Percentiles rank a stretch among this genome's conserved stretches.
phyloP scores from a whole-genome alignment of 495 filamentous ascomycete genomes.

The Bathelium albidoporum region DNA sequence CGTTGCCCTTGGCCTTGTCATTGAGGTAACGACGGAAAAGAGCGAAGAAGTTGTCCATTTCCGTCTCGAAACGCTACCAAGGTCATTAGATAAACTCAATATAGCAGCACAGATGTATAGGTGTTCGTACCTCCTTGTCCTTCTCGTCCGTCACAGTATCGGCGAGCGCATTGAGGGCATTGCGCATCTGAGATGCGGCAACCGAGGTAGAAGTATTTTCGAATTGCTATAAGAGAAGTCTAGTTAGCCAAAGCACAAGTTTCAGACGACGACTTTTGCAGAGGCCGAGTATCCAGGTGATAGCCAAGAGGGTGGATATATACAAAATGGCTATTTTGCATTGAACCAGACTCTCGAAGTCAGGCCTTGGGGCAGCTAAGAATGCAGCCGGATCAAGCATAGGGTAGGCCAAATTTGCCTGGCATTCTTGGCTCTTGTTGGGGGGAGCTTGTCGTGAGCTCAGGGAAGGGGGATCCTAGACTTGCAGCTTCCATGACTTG shows the following conservation, averaged over 20 bases:
- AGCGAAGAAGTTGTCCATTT: constrained; percentile 99
- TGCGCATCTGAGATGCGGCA: constrained; percentile 97
- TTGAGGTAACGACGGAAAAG: constrained; percentile 97
- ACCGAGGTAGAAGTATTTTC: constrained; percentile 98
- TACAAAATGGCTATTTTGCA: too few relatives aligned
- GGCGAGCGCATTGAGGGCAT: constrained; percentile 82
- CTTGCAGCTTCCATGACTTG: neutral
- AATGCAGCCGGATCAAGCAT: neutral
- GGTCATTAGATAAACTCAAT: constrained; percentile 14
- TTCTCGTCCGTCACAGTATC: constrained; percentile 75
- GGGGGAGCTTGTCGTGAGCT: neutral
- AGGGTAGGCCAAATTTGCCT: neutral
- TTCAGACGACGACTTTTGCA: too few relatives aligned
- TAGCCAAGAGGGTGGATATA: too few relatives aligned
- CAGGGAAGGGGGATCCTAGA: neutral
- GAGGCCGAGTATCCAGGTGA: too few relatives aligned
- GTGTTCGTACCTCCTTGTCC: constrained; percentile 62
- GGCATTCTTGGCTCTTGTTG: neutral
- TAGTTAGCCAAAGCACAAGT: constrained; percentile 13
- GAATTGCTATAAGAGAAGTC: constrained; percentile 59
- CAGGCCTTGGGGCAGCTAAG: neutral
- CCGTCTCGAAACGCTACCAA: constrained; percentile 72
- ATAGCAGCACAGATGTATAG: neutral
- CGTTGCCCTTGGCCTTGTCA: constrained; percentile 96
- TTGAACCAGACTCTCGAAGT: too few relatives aligned